phyloP scores from a whole-genome alignment of 2,329 filamentous ascomycete genomes.

The Ceratocystis variospora region DNA sequence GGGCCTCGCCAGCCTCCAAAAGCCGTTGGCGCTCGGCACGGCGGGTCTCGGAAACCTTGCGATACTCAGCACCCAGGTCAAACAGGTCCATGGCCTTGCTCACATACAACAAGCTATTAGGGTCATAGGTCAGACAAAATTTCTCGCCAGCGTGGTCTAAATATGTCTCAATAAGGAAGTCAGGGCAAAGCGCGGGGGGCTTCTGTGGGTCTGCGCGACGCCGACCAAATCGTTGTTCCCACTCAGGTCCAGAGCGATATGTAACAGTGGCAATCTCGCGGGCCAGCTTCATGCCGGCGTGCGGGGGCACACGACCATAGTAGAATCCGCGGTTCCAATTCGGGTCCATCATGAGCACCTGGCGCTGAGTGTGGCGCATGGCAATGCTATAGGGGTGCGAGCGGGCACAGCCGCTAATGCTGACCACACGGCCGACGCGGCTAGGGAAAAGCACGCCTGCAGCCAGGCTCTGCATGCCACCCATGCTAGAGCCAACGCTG shows the following conservation, averaged over 20 bases:
- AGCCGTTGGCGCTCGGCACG: constrained; percentile 46
- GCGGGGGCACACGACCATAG: constrained; percentile 75
- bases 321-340: constrained; percentile 96
- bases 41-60: constrained; percentile 47
- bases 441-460: constrained; percentile 72
- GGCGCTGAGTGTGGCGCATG: constrained; percentile 93
- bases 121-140: constrained; percentile 91
- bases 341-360: constrained; percentile 98
- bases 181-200: constrained; percentile 85
- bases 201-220: constrained; percentile 72
- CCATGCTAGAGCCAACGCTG: constrained; percentile 93
- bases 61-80: constrained; percentile 64
- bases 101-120: constrained; percentile 89
- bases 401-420: constrained; percentile 83
- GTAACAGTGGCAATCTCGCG: constrained; percentile 96
- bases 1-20: constrained; percentile 41
- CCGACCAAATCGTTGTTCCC: constrained; percentile 88
- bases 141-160: constrained; percentile 97
- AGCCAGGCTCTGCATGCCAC: constrained; percentile 91
- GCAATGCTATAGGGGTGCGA: constrained; percentile 97
- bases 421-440: constrained; percentile 68
- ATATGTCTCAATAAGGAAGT: constrained; percentile 96
- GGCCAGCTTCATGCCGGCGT: constrained; percentile 94
- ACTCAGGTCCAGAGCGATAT: constrained; percentile 90
- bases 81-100: constrained; percentile 99